phyloP scores from a whole-genome alignment of 139 green algal species.

The Closterium sp. region DNA sequence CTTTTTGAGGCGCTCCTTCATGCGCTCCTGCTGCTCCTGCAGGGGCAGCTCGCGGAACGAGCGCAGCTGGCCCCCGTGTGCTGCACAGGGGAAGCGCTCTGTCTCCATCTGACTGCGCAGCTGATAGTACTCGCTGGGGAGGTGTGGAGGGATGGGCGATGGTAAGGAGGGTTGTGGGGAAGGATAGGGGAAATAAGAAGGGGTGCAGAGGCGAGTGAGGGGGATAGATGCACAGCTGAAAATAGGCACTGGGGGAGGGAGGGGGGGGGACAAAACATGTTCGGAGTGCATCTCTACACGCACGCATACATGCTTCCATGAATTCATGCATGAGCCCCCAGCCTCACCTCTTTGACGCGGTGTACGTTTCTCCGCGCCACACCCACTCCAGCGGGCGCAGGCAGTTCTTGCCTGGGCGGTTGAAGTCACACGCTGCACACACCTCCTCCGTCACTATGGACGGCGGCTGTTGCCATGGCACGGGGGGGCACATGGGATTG shows the following conservation, averaged over 20 bases:
- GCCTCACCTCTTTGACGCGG: constrained; percentile 53
- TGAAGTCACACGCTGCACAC: constrained; percentile 96
- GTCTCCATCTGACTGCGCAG: constrained; percentile 84
- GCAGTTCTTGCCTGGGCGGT: constrained; percentile 89
- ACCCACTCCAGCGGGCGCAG: constrained; percentile 93
- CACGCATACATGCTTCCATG: no score
- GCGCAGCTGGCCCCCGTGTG: neutral
- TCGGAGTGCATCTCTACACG: no score
- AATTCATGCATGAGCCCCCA: no score
- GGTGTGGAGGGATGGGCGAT: no score
- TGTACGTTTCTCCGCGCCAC: constrained; percentile 89
- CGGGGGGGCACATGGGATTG: constrained; percentile 14
- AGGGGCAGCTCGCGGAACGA: constrained; percentile 58
- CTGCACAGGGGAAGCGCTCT: constrained; percentile 58
- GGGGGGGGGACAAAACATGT: no score
- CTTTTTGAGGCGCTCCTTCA: constrained; percentile 91
- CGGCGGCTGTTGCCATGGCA: constrained; percentile 30
- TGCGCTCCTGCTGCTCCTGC: constrained; percentile 68
- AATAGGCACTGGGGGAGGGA: no score
- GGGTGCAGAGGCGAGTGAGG: no score
- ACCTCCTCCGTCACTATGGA: constrained; percentile 73
- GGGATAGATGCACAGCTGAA: no score
- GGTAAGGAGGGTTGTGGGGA: no score
- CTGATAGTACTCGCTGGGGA: constrained; percentile 47
- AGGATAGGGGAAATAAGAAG: no score